Conservation (phyloP, 257 asterid genomes). For the Solanum medicagineum region DNA sequence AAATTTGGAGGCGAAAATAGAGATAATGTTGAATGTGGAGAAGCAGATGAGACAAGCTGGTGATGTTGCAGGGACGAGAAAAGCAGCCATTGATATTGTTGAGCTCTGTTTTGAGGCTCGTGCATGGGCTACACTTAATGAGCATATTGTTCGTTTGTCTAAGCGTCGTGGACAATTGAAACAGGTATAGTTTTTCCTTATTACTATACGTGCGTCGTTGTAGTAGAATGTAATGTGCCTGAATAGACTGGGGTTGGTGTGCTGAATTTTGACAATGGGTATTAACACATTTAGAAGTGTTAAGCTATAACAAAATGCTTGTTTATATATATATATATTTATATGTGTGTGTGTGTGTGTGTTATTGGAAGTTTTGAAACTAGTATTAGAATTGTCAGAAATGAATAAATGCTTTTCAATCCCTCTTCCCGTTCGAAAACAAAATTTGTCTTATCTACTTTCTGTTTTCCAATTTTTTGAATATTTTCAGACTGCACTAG, state of each 20-base stretch:
- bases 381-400: background rate
- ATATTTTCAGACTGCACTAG: background rate
- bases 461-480: background rate
- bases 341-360: too few species aligned
- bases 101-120: slow-evolving; percentile 82
- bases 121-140: slow-evolving; percentile 70
- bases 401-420: background rate
- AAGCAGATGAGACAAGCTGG: slow-evolving; percentile 89
- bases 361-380: background rate
- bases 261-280: background rate
- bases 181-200: slow-evolving; percentile 31
- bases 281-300: background rate
- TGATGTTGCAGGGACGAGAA: slow-evolving; percentile 70
- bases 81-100: slow-evolving; percentile 67
- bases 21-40: slow-evolving; percentile 71
- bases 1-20: slow-evolving; percentile 60
- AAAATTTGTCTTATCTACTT: background rate
- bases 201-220: background rate
- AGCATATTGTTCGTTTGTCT: slow-evolving; percentile 75
- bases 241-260: background rate
- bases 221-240: background rate
- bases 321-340: background rate
- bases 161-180: slow-evolving; percentile 96
- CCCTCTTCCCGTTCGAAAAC: background rate
- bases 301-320: background rate